phyloP scores from a whole-genome alignment of 306 rosid genomes.

The Clitoria ternatea region DNA sequence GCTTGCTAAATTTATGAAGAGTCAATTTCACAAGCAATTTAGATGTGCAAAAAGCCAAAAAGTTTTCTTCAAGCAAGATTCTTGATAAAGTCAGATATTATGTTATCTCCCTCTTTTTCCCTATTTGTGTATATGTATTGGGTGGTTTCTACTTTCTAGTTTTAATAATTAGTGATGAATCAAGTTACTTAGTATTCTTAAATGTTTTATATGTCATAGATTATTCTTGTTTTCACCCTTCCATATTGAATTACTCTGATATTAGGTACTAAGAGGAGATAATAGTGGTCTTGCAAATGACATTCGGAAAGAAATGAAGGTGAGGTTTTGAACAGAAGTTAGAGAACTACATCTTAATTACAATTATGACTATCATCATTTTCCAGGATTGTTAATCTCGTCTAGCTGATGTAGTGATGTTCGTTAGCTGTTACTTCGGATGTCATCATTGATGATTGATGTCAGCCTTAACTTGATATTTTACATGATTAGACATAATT shows the following conservation, averaged over 20 bases:
- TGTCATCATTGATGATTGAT: neutral
- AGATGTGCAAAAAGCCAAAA: neutral
- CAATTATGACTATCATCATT: conserved; percentile 1
- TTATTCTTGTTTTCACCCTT: conserved; percentile 22
- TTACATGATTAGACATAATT: neutral
- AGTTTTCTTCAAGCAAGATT: neutral
- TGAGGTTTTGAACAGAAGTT: conserved; percentile 22
- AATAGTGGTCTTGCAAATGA: conserved; percentile 97
- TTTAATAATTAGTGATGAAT: conserved; percentile 1
- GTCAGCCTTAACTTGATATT: neutral
- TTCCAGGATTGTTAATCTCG: neutral
- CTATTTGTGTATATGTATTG: neutral
- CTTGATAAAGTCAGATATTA: neutral
- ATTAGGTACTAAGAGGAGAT: conserved; percentile 92
- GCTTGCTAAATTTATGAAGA: neutral
- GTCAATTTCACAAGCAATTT: neutral
- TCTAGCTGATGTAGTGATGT: conserved; percentile 20
- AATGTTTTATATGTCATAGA: neutral
- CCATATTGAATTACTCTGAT: conserved; percentile 23
- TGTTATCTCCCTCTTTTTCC: conserved; percentile 9
- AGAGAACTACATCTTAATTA: neutral
- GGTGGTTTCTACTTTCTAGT: neutral
- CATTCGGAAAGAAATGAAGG: conserved; percentile 99
- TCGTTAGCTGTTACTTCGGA: neutral
- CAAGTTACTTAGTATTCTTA: neutral